Evolutionary conservation across 2,329 filamentous ascomycete species (phyloP), one percentile per base, ranked within the genome.

Genomic region (Hypoxylon sp.): DNA sequence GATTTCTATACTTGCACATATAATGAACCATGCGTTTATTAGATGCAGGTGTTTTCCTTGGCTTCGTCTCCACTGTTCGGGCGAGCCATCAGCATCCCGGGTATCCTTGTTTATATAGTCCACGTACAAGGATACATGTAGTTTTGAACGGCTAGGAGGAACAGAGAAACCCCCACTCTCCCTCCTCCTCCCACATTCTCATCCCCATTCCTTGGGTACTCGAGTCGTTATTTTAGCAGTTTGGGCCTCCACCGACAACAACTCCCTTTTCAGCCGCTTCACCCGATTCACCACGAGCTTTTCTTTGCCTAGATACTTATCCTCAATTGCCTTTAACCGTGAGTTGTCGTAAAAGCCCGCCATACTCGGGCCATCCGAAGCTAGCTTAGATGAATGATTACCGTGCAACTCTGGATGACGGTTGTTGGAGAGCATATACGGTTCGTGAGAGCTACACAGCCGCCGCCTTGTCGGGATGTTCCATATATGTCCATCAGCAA

Each of bases 191-290:
- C 71, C 71, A 71, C 71, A 66, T 63, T 57, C 55, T 50, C 61
- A 66, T 52, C 67, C 67, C 66, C 62, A 66, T 67, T 71, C 61
- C 57, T 55, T 61, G 55, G 63, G 55, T 61, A 52, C 52, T 63
- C 37, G 26, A 64, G 22, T 63, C 44, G 54, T 57, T 66, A 63
- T 63, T 63, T 69, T 67, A 60, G 65, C 62, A 63, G 37, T 67
- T 57, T 26, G 61, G 35, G 42, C 64, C 59, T 55, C 66, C 59
- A 33, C 62, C 50, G 55, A 31, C 42, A 64, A 59, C 59, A 39
- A 59, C 66, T 64, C 63, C 63, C 66, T 55, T 67, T 69, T 71
- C 63, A 71, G 69, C 67, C 66, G 63, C 69, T 59, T 71, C 57
- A 63, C 48, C 66, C 69, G 66, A 67, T 66, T 63, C 35, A 63